Evolutionary conservation across 116 monocot genomes (phyloP).

Genomic region (Trichopus zeylanicus): DNA sequence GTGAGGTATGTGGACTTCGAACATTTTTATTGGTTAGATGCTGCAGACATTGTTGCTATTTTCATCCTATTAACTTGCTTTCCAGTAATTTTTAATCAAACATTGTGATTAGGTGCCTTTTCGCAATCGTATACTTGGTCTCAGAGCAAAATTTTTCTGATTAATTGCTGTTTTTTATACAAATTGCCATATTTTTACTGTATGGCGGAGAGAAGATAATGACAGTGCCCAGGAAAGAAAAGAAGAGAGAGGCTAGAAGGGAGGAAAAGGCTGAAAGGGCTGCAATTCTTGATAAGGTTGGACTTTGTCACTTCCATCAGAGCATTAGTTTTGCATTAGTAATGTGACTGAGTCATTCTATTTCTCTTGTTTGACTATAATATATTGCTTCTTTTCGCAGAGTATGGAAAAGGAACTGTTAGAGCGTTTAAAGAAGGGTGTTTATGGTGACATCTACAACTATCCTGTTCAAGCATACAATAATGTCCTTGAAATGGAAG

Average conservation of each 20-base stretch:
- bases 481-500: constrained; percentile 69
- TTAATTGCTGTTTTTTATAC: too few relatives aligned
- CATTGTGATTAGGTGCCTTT: not conserved
- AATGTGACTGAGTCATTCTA: too few relatives aligned
- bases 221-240: constrained; percentile 84
- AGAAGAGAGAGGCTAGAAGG: constrained; percentile 79
- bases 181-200: not conserved
- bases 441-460: constrained; percentile 90
- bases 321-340: not conserved
- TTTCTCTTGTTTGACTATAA: too few relatives aligned
- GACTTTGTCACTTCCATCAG: constrained; percentile 1
- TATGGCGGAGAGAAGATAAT: constrained; percentile 75
- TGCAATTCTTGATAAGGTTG: constrained; percentile 78
- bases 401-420: constrained; percentile 84
- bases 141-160: not conserved
- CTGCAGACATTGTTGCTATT: too few relatives aligned
- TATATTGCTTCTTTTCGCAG: constrained; percentile 29
- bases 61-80: too few relatives aligned
- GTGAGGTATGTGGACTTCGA: constrained; percentile 48
- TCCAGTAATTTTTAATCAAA: not conserved
- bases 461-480: constrained; percentile 49
- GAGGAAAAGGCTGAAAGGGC: constrained; percentile 91
- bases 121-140: not conserved
- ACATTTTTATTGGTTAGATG: too few relatives aligned
- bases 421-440: constrained; percentile 81